Evolutionary conservation across 768 basidiomycete genomes (phyloP).

Genomic region (Tylopilus rubrobrunneus): DNA sequence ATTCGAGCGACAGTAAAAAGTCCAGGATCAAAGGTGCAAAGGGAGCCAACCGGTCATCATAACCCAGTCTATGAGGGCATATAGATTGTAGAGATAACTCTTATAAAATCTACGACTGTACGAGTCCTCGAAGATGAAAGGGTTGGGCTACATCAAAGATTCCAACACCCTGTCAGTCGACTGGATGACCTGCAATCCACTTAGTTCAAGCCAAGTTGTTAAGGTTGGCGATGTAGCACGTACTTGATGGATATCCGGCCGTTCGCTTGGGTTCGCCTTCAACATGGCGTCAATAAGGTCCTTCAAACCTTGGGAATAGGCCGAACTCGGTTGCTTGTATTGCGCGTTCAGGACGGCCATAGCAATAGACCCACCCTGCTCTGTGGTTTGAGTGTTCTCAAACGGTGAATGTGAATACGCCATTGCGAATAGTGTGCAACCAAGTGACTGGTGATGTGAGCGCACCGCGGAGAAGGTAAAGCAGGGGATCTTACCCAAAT

Average conservation of each 20-base stretch:
- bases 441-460: constrained; percentile 68
- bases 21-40: background rate
- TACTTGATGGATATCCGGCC: constrained; percentile 87
- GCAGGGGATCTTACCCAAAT: constrained; percentile 69
- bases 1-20: background rate
- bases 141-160: constrained; percentile 43
- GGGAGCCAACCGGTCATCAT: constrained; percentile 6
- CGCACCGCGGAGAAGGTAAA: background rate
- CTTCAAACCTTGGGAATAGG: constrained; percentile 82
- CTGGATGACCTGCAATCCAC: constrained; percentile 51
- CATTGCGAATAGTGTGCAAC: constrained; percentile 91
- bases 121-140: constrained; percentile 1
- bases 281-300: constrained; percentile 83
- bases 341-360: constrained; percentile 96
- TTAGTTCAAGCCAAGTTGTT: constrained; percentile 1
- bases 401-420: constrained; percentile 97
- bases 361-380: constrained; percentile 94
- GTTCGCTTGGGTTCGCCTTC: constrained; percentile 72
- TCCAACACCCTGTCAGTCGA: constrained; percentile 62
- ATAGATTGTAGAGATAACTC: constrained; percentile 8
- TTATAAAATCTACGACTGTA: constrained; percentile 2
- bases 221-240: constrained; percentile 10
- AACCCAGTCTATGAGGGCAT: background rate
- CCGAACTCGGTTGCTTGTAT: constrained; percentile 83
- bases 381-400: constrained; percentile 86